These are phyloP conservation scores for Graphium sp. DNA, from an alignment of 2,329 filamentous ascomycete genomes.

Conservation along the genomic window DNA sequence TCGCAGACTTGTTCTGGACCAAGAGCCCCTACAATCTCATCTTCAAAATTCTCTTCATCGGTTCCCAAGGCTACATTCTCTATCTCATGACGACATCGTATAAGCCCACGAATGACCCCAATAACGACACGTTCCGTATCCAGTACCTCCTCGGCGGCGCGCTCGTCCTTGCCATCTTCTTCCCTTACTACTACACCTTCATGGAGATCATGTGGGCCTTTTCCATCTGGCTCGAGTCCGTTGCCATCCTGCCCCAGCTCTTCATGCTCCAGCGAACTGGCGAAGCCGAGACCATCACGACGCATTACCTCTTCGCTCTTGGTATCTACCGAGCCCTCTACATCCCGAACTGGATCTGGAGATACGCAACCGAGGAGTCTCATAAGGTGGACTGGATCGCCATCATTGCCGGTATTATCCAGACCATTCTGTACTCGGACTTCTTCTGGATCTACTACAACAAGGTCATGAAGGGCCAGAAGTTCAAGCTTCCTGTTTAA, in stretches of 20 bases:
- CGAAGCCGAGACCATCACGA: constrained; percentile 98
- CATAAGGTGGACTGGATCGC: constrained; percentile 73
- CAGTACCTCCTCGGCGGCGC: constrained; percentile 82
- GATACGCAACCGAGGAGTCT: constrained; percentile 59
- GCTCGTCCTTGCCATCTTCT: constrained; percentile 59
- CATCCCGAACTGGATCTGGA: constrained; percentile 96
- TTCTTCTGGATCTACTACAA: constrained; percentile 99
- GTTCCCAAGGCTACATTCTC: constrained; percentile 78
- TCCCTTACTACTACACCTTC: constrained; percentile 70
- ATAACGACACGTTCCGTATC: constrained; percentile 92
- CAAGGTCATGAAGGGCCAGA: constrained; percentile 81
- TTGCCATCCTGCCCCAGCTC: constrained; percentile 90
- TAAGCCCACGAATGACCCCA: constrained; percentile 93
- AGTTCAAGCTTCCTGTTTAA: constrained; percentile 73
- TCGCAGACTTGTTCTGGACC: constrained; percentile 68
- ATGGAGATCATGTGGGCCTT: constrained; percentile 93
- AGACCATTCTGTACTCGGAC: constrained; percentile 92
- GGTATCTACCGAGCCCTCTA: constrained; percentile 86
- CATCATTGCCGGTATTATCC: constrained; percentile 74
- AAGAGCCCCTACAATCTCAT: constrained; percentile 77
- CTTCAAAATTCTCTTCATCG: constrained; percentile 94
- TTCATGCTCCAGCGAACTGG: constrained; percentile 97
- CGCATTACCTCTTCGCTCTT: constrained; percentile 89
- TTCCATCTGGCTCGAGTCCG: constrained; percentile 93
- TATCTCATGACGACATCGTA: constrained; percentile 97